Percentiles rank a stretch among this genome's conserved stretches.
phyloP scores from a whole-genome alignment of 495 filamentous ascomycete species.

The Hypoxylon subgilvum region DNA sequence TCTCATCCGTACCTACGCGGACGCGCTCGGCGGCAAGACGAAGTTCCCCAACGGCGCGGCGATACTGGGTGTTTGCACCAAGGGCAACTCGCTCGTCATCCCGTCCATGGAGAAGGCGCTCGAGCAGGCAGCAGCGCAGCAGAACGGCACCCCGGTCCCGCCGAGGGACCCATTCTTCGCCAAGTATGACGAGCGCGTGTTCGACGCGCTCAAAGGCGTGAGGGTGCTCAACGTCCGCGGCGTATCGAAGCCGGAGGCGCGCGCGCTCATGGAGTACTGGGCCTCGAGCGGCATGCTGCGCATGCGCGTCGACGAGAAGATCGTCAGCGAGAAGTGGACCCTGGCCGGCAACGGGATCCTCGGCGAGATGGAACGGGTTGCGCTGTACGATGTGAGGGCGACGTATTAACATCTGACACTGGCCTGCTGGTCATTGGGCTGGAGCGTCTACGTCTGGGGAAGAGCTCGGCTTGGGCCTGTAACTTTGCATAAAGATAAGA shows the following conservation, averaged over 20 bases:
- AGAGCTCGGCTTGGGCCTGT: too few relatives aligned
- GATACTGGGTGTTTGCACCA: slow-evolving; percentile 73
- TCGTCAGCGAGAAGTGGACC: slow-evolving; percentile 84
- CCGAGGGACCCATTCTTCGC: slow-evolving; percentile 65
- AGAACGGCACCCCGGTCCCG: slow-evolving; percentile 54
- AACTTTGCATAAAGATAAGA: too few relatives aligned
- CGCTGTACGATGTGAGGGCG: slow-evolving; percentile 44
- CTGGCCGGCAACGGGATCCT: slow-evolving; percentile 80
- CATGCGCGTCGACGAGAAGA: slow-evolving; percentile 68
- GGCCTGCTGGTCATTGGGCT: too few relatives aligned
- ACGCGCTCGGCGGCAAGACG: slow-evolving; percentile 65
- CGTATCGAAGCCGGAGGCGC: slow-evolving; percentile 75
- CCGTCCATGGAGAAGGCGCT: slow-evolving; percentile 71
- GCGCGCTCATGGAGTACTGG: slow-evolving; percentile 89
- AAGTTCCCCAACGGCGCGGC: slow-evolving; percentile 77
- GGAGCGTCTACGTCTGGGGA: too few relatives aligned
- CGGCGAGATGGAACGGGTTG: slow-evolving; percentile 77
- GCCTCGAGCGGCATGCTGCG: slow-evolving; percentile 82
- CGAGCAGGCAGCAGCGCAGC: slow-evolving; percentile 54
- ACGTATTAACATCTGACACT: neutral
- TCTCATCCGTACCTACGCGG: slow-evolving; percentile 75
- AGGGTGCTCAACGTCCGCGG: slow-evolving; percentile 62
- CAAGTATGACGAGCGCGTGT: slow-evolving; percentile 70
- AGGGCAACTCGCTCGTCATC: slow-evolving; percentile 65
- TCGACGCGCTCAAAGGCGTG: slow-evolving; percentile 61